Evolutionary conservation across 225 moss, liverwort and hornwort species (phyloP).

Genomic region (Pseudoscleropodium purum): DNA sequence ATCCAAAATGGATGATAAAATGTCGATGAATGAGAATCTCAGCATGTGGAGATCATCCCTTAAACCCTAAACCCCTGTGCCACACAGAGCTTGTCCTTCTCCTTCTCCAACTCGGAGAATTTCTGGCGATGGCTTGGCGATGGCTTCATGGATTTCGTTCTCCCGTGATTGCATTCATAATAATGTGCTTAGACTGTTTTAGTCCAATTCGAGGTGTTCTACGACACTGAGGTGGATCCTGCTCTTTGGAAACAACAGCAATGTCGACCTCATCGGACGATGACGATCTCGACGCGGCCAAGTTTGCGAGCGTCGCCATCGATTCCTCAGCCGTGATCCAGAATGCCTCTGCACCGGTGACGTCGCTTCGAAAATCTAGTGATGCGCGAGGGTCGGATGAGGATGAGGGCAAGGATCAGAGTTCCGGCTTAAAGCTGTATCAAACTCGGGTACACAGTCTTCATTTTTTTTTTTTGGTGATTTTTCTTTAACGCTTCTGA

Average conservation of each 20-base stretch:
- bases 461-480: no score
- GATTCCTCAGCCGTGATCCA: slow-evolving; percentile 61
- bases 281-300: slow-evolving; percentile 42
- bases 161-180: neutral
- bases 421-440: slow-evolving; percentile 54
- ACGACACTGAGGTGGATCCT: neutral
- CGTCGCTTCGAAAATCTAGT: slow-evolving; percentile 25
- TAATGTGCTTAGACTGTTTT: neutral
- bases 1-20: neutral
- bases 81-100: no score
- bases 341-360: slow-evolving; percentile 24
- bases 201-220: neutral
- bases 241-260: neutral
- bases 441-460: slow-evolving; percentile 57
- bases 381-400: slow-evolving; percentile 15
- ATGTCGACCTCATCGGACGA: slow-evolving; percentile 57
- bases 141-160: neutral
- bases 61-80: neutral
- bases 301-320: slow-evolving; percentile 68
- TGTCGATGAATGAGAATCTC: neutral
- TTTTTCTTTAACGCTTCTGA: neutral
- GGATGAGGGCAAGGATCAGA: slow-evolving; percentile 16
- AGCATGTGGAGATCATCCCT: neutral
- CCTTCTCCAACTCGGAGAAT: neutral
- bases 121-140: no score